Base-by-base conservation (phyloP, 768 basidiomycete genomes). In the Kwoniella heveanensis region DNA sequence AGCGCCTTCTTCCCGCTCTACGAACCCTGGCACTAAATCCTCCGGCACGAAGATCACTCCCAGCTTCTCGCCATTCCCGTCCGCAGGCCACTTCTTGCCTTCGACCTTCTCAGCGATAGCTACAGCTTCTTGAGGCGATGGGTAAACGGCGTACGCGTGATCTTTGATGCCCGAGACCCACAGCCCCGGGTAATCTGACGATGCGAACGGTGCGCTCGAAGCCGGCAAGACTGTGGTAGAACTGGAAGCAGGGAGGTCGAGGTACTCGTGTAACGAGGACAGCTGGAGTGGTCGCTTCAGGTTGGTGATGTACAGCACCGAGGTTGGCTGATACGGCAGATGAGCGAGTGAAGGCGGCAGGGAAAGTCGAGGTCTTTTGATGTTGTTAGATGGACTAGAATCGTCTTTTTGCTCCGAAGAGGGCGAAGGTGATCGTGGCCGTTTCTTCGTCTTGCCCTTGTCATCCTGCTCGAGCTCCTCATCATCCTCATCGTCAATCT, bases 281-380 rank as follows among this genome's bases (percentile, higher is more conserved):
- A 66, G 62, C 0, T 71, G 64, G 7, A 80, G 60, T 46, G 80
- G 80, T 54, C 80, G 71, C 22, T 71, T 69, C 4, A 81, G 72
- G 55, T 77, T 77, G 32, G 68, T 61, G 55, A 81, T 77, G 70
- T 78, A 79, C 8, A 81, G 25, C 1, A 71, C 68, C 12, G 60
- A 62, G 0, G 79, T 79, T 0, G 80, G 78, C 15, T 73, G 79
- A 57, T 80, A 73, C 2, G 54, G 58, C 22, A 77, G 62, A 50
- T 79, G 78, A 2, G 73, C 65, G 1, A 79, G 61, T 1, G 58
- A 56, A 4, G 59, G 25, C 13, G 78, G 77, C 2, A 77, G 64
- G 15, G 67, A 52, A n/a, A 60, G 54, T 46, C 62, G 60, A 27
- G 39, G 37, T 37, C 60, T 56, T 60, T 64, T 51, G 36, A 29